phyloP scores from a whole-genome alignment of 768 basidiomycete genomes.

The Boletus sp. region DNA sequence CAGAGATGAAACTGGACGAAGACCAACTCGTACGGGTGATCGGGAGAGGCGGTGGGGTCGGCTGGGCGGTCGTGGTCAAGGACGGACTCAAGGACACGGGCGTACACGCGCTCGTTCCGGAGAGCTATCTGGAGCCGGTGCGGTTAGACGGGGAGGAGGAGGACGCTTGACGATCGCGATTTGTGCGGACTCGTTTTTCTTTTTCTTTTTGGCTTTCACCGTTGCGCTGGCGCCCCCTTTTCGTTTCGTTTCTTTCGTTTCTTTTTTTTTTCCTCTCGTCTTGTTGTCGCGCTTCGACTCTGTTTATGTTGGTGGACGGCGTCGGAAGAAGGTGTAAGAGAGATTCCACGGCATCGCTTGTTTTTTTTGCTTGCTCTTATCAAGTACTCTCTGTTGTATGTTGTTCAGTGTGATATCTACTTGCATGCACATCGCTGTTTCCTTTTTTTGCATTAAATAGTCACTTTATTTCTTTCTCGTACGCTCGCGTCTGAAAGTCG shows the following conservation, averaged over 20 bases:
- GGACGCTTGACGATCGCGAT: conserved; percentile 1
- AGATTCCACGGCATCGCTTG: too few relatives aligned
- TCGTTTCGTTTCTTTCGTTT: neutral
- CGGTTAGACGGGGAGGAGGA: conserved; percentile 34
- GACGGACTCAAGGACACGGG: conserved; percentile 35
- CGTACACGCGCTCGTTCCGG: conserved; percentile 72
- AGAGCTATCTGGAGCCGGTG: conserved; percentile 69
- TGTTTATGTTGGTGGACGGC: too few relatives aligned
- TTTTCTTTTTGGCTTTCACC: neutral
- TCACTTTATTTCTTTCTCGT: neutral
- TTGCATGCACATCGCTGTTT: neutral
- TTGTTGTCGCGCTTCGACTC: too few relatives aligned
- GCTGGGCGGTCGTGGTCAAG: conserved; percentile 73
- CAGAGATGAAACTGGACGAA: conserved; percentile 79
- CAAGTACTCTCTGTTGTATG: conserved; percentile 14
- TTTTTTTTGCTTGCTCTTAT: conserved; percentile 6
- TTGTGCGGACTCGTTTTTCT: neutral
- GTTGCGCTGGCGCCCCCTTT: neutral
- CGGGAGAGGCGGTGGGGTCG: conserved; percentile 74
- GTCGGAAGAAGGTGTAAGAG: too few relatives aligned
- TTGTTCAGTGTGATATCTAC: conserved; percentile 5
- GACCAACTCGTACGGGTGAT: conserved; percentile 74
- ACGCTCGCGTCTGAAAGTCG: too few relatives aligned
- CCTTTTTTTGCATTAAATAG: neutral
- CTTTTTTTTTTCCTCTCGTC: neutral